phyloP scores from a whole-genome alignment of 768 basidiomycete species.

The Xerocomus potaroensis region DNA sequence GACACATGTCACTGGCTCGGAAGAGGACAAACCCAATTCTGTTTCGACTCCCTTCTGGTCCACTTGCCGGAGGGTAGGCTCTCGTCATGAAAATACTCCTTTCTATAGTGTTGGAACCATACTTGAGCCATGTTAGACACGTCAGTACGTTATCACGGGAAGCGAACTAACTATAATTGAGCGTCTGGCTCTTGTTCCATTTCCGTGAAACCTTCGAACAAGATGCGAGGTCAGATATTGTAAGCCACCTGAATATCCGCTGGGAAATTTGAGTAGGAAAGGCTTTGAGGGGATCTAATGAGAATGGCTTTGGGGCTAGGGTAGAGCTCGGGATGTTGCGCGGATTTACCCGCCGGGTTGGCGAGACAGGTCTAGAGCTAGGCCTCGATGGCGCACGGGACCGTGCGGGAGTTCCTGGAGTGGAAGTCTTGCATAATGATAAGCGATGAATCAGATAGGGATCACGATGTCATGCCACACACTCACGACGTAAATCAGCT shows the following conservation, averaged over 20 bases:
- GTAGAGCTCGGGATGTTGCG: slow-evolving; percentile 27
- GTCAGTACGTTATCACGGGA: neutral
- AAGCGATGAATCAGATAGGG: slow-evolving; percentile 6
- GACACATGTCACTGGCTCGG: slow-evolving; percentile 5
- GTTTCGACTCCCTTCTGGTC: slow-evolving; percentile 92
- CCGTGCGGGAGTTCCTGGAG: slow-evolving; percentile 62
- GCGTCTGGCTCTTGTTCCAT: slow-evolving; percentile 84
- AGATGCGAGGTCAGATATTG: slow-evolving; percentile 62
- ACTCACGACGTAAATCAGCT: slow-evolving; percentile 69
- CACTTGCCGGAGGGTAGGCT: slow-evolving; percentile 79
- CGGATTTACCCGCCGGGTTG: slow-evolving; percentile 17
- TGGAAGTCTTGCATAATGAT: slow-evolving; percentile 46
- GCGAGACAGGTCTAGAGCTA: slow-evolving; percentile 42
- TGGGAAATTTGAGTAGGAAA: slow-evolving; percentile 84
- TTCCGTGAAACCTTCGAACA: slow-evolving; percentile 81
- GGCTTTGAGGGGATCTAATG: slow-evolving; percentile 57
- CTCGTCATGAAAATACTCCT: slow-evolving; percentile 81
- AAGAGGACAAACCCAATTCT: slow-evolving; percentile 63
- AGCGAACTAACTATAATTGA: slow-evolving; percentile 73
- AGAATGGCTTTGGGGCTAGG: slow-evolving; percentile 17
- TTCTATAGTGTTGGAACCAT: slow-evolving; percentile 91
- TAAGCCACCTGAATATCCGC: slow-evolving; percentile 62
- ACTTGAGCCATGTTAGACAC: slow-evolving; percentile 43
- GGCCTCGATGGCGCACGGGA: slow-evolving; percentile 54
- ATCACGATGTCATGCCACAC: neutral